These are phyloP conservation scores for Macrolepiota dolichaula DNA, from an alignment of 768 basidiomycete genomes.

Conservation along the genomic window DNA sequence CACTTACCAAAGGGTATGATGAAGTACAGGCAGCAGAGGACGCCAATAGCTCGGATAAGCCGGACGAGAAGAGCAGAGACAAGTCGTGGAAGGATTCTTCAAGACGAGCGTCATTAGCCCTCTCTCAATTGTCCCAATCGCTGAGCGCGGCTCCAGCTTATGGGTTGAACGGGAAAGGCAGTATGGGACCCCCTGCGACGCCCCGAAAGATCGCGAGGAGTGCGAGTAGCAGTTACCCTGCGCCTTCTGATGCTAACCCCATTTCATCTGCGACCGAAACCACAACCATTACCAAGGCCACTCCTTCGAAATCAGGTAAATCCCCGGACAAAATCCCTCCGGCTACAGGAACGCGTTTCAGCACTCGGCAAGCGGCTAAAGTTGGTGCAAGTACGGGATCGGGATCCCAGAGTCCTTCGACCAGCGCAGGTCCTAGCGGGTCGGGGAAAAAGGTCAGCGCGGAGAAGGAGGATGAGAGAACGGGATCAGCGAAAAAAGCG, in stretches of 20 bases:
- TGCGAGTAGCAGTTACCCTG: constrained; percentile 34
- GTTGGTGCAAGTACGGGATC: constrained; percentile 19
- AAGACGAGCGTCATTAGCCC: constrained; percentile 52
- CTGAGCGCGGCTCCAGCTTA: constrained; percentile 44
- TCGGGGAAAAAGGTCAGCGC: constrained; percentile 19
- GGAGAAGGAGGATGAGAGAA: constrained; percentile 14
- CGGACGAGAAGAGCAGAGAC: constrained; percentile 15
- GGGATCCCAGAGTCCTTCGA: constrained; percentile 16
- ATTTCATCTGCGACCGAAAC: constrained; percentile 18
- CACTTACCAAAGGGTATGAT: constrained; percentile 10
- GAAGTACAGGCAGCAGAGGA: constrained; percentile 14
- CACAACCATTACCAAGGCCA: constrained; percentile 9
- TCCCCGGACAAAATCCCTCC: constrained; percentile 1
- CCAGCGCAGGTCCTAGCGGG: not conserved
- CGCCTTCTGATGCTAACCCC: constrained; percentile 18
- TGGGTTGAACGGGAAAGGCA: constrained; percentile 25
- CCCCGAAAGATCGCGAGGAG: constrained; percentile 37
- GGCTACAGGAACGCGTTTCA: constrained; percentile 20
- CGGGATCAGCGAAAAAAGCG: constrained; percentile 20
- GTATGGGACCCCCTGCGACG: constrained; percentile 48
- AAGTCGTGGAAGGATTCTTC: constrained; percentile 36
- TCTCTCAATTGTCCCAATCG: constrained; percentile 64
- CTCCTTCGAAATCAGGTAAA: not conserved
- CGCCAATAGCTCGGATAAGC: constrained; percentile 6
- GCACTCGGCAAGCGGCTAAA: constrained; percentile 30